These are phyloP conservation scores for Apophysomyces sp. DNA, from an alignment of 371 early-diverging fungal species.

Conservation along the genomic window DNA sequence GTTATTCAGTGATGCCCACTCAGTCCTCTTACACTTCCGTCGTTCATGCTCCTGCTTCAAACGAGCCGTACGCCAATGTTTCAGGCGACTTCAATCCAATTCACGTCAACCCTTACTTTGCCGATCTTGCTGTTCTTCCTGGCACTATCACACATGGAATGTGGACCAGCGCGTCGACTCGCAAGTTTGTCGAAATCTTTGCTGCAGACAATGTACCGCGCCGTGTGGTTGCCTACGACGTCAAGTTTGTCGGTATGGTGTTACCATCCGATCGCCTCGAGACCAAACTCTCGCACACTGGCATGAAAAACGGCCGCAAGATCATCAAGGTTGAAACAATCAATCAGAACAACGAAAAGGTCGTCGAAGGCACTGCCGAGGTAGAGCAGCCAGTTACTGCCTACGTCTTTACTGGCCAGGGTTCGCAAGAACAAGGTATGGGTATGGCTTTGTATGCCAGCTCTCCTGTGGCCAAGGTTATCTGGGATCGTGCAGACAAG, in stretches of 20 bases:
- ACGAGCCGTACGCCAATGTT: slow-evolving; percentile 85
- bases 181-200: slow-evolving; percentile 93
- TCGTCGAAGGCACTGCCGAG: slow-evolving; percentile 91
- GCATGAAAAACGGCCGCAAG: slow-evolving; percentile 97
- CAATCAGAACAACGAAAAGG: slow-evolving; percentile 86
- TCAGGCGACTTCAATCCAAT: slow-evolving; percentile 96
- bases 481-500: slow-evolving; percentile 93
- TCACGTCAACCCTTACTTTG: slow-evolving; percentile 96
- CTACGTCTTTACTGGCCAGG: slow-evolving; percentile 96
- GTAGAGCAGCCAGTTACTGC: slow-evolving; percentile 92
- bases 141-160: slow-evolving; percentile 98
- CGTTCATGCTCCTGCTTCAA: slow-evolving; percentile 78
- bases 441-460: slow-evolving; percentile 92
- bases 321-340: slow-evolving; percentile 90
- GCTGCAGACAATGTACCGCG: slow-evolving; percentile 95
- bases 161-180: slow-evolving; percentile 96
- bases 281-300: slow-evolving; percentile 90
- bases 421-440: slow-evolving; percentile 95
- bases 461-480: slow-evolving; percentile 80
- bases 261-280: slow-evolving; percentile 84
- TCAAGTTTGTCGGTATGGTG: slow-evolving; percentile 85
- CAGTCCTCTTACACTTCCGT: slow-evolving; percentile 82
- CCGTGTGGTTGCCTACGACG: slow-evolving; percentile 82
- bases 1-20: slow-evolving; percentile 91
- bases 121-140: slow-evolving; percentile 88